Conservation (phyloP, 768 basidiomycete genomes). For the Inosperma sp. region DNA sequence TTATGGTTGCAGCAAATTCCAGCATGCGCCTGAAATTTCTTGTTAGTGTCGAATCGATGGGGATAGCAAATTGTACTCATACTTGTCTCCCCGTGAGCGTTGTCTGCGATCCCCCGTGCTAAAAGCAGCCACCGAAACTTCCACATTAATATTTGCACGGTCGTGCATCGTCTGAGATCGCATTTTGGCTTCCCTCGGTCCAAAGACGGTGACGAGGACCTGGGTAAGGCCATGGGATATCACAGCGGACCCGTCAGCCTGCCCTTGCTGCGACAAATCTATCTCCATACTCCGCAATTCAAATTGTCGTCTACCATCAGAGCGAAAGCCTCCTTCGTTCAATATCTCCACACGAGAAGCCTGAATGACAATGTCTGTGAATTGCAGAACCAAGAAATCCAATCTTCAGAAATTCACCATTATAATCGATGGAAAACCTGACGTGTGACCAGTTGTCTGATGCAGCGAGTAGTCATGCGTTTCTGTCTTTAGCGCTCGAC, state of each 20-base stretch:
- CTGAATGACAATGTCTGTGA: slow-evolving; percentile 26
- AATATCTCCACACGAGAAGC: slow-evolving; percentile 65
- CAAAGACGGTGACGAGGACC: slow-evolving; percentile 84
- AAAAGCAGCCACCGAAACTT: slow-evolving; percentile 83
- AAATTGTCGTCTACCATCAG: slow-evolving; percentile 89
- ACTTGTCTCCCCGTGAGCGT: slow-evolving; percentile 84
- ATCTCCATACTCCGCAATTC: slow-evolving; percentile 82
- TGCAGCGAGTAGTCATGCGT: slow-evolving; percentile 8
- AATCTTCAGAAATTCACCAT: slow-evolving; percentile 19
- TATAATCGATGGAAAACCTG: slow-evolving; percentile 11
- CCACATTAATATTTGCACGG: slow-evolving; percentile 84
- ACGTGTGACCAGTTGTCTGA: slow-evolving; percentile 3
- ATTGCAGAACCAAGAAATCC: neutral
- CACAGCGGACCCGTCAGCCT: slow-evolving; percentile 80
- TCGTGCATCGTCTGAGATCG: slow-evolving; percentile 81
- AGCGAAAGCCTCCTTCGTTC: slow-evolving; percentile 83
- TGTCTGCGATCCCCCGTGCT: slow-evolving; percentile 77
- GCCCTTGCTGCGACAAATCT: slow-evolving; percentile 66
- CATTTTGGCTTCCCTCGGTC: slow-evolving; percentile 84
- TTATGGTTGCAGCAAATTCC: slow-evolving; percentile 82
- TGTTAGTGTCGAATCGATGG: slow-evolving; percentile 9
- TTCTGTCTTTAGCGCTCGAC: slow-evolving; percentile 8
- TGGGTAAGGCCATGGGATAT: slow-evolving; percentile 89
- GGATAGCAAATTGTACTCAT: slow-evolving; percentile 30
- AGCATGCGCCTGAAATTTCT: slow-evolving; percentile 60